A percentile compares a stretch with the other conserved stretches of the same genome.
phyloP scores from a whole-genome alignment of 2,329 filamentous ascomycete genomes.

The Aspergillus neoniger region DNA sequence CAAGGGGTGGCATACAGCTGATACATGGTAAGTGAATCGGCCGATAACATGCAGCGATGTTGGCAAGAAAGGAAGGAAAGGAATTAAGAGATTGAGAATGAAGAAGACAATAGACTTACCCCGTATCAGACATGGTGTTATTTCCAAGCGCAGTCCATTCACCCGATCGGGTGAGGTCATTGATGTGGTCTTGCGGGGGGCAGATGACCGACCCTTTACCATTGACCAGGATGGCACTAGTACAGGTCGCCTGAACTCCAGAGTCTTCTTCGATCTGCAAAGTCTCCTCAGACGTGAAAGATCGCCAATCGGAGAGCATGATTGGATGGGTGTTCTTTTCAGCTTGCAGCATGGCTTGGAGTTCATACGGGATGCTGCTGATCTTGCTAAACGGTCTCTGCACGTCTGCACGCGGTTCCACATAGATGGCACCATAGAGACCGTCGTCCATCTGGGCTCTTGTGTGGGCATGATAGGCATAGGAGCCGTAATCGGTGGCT shows the following conservation, averaged over 20 bases:
- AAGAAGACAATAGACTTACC: conserved; percentile 23
- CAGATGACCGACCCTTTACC: conserved; percentile 61
- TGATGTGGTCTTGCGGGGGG: conserved; percentile 48
- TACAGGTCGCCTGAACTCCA: conserved; percentile 42
- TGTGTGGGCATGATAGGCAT: conserved; percentile 60
- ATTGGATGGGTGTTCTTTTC: conserved; percentile 51
- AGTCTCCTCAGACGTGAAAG: conserved; percentile 52
- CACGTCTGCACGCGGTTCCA: conserved; percentile 29
- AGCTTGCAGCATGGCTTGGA: conserved; percentile 52
- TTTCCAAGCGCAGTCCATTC: conserved; percentile 25
- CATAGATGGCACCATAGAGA: conserved; percentile 53
- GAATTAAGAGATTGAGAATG: too few relatives aligned
- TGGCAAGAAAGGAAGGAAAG: not conserved
- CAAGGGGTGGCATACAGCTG: conserved; percentile 29
- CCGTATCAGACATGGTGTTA: conserved; percentile 33
- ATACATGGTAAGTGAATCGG: not conserved
- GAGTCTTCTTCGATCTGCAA: conserved; percentile 33
- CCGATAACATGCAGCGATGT: not conserved
- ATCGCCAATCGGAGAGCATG: conserved; percentile 59
- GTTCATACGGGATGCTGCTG: conserved; percentile 39
- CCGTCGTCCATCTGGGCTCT: conserved; percentile 60
- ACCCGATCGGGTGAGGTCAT: conserved; percentile 24
- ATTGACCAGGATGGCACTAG: conserved; percentile 62
- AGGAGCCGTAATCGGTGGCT: conserved; percentile 58
- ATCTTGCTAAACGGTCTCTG: conserved; percentile 56